Conservation (phyloP, 495 filamentous ascomycete species). For the Astrocystis sublimbata region DNA sequence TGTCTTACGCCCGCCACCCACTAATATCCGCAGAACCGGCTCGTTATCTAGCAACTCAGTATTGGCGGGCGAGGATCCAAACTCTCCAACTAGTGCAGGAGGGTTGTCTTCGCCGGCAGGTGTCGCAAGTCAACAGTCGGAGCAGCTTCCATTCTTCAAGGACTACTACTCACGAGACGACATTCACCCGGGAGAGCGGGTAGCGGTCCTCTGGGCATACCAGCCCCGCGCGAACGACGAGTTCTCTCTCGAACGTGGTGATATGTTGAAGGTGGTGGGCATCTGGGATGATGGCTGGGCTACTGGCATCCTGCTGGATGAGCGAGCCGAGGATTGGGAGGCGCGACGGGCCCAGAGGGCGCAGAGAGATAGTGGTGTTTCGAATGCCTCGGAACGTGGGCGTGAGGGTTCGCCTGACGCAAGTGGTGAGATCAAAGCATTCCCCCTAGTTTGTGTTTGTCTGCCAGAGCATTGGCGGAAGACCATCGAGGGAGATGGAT, state of each 20-base stretch:
- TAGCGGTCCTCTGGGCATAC: constrained; percentile 95
- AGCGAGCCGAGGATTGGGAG: constrained; percentile 88
- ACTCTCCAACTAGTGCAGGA: constrained; percentile 74
- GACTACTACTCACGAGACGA: constrained; percentile 98
- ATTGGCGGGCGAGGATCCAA: constrained; percentile 66
- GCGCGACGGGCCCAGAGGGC: constrained; percentile 67
- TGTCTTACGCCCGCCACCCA: constrained; percentile 60
- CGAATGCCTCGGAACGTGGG: constrained; percentile 68
- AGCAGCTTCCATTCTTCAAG: constrained; percentile 93
- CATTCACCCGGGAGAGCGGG: constrained; percentile 86
- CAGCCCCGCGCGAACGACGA: constrained; percentile 91
- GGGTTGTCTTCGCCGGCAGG: constrained; percentile 83
- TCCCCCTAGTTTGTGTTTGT: constrained; percentile 97
- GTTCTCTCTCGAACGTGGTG: constrained; percentile 89
- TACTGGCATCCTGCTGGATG: constrained; percentile 80
- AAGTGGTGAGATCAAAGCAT: constrained; percentile 92
- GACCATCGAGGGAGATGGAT: constrained; percentile 87
- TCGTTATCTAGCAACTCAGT: constrained; percentile 88
- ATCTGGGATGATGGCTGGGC: constrained; percentile 99
- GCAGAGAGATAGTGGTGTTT: constrained; percentile 92
- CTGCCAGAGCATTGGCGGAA: constrained; percentile 96
- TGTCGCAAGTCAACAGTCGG: constrained; percentile 83
- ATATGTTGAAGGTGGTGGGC: constrained; percentile 98
- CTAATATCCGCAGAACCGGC: constrained; percentile 65
- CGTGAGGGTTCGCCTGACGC: constrained; percentile 63